Conservation (phyloP, 306 rosid species). For the Pyrus betulifolia region DNA sequence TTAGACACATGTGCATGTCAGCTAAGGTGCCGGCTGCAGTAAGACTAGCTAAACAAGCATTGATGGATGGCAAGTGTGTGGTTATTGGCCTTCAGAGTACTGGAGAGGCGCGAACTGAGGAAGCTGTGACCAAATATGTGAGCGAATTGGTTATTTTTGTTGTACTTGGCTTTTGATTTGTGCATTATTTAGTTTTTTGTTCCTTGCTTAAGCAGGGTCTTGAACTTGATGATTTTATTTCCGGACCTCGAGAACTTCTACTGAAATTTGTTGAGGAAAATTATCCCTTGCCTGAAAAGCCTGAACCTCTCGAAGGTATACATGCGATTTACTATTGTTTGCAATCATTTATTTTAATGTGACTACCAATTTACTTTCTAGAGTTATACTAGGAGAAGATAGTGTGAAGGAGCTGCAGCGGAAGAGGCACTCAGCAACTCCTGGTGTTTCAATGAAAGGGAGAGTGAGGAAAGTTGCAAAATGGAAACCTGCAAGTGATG, state of each 20-base stretch:
- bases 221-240: slow-evolving; percentile 96
- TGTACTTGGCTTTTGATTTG: slow-evolving; percentile 4
- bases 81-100: slow-evolving; percentile 99
- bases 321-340: slow-evolving; percentile 8
- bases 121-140: slow-evolving; percentile 96
- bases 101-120: slow-evolving; percentile 99
- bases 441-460: slow-evolving; percentile 84
- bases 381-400: slow-evolving; percentile 58
- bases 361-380: slow-evolving; percentile 8
- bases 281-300: slow-evolving; percentile 95
- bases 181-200: not conserved
- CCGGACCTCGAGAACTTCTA: slow-evolving; percentile 96
- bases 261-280: slow-evolving; percentile 94
- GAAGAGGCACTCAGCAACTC: slow-evolving; percentile 90
- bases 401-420: slow-evolving; percentile 94
- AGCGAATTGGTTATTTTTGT: slow-evolving; percentile 28
- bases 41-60: slow-evolving; percentile 82
- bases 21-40: slow-evolving; percentile 97
- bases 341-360: slow-evolving; percentile 17
- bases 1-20: slow-evolving; percentile 96
- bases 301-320: slow-evolving; percentile 79
- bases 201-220: slow-evolving; percentile 51
- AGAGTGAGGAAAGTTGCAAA: slow-evolving; percentile 86
- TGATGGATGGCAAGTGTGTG: slow-evolving; percentile 70
- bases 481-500: slow-evolving; percentile 77